phyloP scores from a whole-genome alignment of 768 basidiomycete species.

The Mycena olivaceomarginata region DNA sequence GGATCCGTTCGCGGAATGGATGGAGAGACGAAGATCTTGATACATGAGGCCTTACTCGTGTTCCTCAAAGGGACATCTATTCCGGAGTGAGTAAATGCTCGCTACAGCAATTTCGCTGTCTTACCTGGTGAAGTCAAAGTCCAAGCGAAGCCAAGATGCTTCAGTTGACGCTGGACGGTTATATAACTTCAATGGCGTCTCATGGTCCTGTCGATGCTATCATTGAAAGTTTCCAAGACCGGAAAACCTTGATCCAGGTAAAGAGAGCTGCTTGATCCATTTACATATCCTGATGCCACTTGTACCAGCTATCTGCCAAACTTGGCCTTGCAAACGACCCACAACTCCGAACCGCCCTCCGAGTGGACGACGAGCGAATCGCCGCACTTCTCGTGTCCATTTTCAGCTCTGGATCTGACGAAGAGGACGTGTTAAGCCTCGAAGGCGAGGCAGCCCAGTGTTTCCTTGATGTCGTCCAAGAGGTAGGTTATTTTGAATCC shows the following conservation, averaged over 20 bases:
- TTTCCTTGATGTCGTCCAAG: constrained; percentile 30
- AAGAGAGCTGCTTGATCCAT: not conserved
- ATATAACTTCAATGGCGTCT: constrained; percentile 5
- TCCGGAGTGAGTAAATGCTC: not conserved
- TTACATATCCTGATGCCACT: no score
- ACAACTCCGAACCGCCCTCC: constrained; percentile 6
- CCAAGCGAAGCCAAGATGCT: not conserved
- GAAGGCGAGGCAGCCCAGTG: constrained; percentile 13
- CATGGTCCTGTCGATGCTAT: constrained; percentile 20
- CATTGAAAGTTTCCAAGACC: constrained; percentile 20
- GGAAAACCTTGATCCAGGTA: constrained; percentile 31
- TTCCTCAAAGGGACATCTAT: not conserved
- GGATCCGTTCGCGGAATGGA: not conserved
- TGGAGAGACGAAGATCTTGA: not conserved
- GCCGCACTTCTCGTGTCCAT: constrained; percentile 15
- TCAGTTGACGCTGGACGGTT: not conserved
- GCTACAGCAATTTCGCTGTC: not conserved
- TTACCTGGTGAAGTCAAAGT: not conserved
- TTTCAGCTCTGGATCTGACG: constrained; percentile 2
- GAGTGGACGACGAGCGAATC: not conserved
- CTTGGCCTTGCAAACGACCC: constrained; percentile 21
- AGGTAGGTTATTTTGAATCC: not conserved
- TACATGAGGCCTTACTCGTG: not conserved
- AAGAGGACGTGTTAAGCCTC: constrained; percentile 1
- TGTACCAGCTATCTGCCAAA: not conserved